phyloP scores from a whole-genome alignment of 768 basidiomycete species.

The Ephemerocybe angulata region DNA sequence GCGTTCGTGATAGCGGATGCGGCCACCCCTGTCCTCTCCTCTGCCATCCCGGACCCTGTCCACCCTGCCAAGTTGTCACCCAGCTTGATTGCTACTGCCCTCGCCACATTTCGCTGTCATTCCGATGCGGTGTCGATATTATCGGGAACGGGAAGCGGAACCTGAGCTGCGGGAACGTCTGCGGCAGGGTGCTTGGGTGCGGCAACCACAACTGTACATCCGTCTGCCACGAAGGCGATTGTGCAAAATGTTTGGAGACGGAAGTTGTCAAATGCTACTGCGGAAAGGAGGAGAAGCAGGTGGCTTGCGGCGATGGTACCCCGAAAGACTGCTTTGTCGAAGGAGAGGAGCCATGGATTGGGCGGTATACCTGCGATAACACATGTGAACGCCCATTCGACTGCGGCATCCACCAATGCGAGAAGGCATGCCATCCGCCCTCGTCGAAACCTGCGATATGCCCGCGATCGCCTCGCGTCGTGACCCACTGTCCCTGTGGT shows the following conservation, averaged over 20 bases:
- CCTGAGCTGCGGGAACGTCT: constrained; percentile 43
- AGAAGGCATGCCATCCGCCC: constrained; percentile 75
- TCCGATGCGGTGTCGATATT: constrained; percentile 51
- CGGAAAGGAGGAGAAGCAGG: constrained; percentile 56
- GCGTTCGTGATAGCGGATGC: constrained; percentile 56
- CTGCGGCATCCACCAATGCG: constrained; percentile 75
- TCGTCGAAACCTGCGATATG: constrained; percentile 55
- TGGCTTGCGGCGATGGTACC: constrained; percentile 66
- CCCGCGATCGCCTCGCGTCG: constrained; percentile 64
- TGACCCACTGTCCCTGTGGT: constrained; percentile 84
- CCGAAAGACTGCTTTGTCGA: constrained; percentile 38
- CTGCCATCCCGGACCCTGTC: constrained; percentile 97
- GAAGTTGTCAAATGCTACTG: constrained; percentile 75
- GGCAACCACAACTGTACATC: constrained; percentile 67
- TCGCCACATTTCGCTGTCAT: constrained; percentile 52
- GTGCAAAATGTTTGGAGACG: constrained; percentile 55
- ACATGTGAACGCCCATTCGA: constrained; percentile 64
- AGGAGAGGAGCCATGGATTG: constrained; percentile 56
- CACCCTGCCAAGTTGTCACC: constrained; percentile 82
- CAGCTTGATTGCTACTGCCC: constrained; percentile 76
- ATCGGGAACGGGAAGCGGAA: constrained; percentile 27
- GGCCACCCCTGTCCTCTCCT: constrained; percentile 77
- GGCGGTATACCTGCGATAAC: constrained; percentile 54
- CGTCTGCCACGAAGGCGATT: constrained; percentile 75
- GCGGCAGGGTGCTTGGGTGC: constrained; percentile 53